These are phyloP conservation scores for Delonix regia DNA, from an alignment of 306 rosid species.

Conservation along the genomic window DNA sequence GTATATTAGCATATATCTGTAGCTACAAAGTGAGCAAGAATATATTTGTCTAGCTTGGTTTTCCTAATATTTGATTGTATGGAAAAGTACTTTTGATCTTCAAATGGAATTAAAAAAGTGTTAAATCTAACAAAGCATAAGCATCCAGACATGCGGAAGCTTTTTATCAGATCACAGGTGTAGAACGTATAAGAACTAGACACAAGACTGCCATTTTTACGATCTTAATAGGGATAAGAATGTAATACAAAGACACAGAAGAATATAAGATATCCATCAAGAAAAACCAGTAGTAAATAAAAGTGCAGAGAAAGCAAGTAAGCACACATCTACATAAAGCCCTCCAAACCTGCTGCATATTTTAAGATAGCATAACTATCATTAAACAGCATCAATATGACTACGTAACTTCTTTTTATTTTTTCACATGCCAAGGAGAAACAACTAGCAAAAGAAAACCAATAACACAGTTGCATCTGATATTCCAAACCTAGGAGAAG, in stretches of 20 bases:
- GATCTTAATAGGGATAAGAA: conserved; percentile 3
- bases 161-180: conserved; percentile 18
- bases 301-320: conserved; percentile 1
- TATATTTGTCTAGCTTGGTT: conserved; percentile 26
- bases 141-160: conserved; percentile 1
- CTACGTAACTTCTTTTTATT: not conserved
- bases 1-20: conserved; percentile 21
- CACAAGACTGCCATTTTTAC: not conserved
- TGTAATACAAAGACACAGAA: not conserved
- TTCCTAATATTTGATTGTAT: not conserved
- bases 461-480: conserved; percentile 8
- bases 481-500: conserved; percentile 24
- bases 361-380: conserved; percentile 25
- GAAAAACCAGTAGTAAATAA: not conserved
- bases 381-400: conserved; percentile 7
- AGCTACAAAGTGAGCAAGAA: conserved; percentile 17
- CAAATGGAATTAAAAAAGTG: conserved; percentile 28
- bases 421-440: conserved; percentile 28
- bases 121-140: conserved; percentile 7
- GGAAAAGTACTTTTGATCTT: conserved; percentile 15
- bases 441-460: conserved; percentile 8
- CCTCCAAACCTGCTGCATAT: conserved; percentile 12
- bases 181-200: conserved; percentile 9
- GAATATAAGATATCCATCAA: not conserved
- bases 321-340: conserved; percentile 9